Conservation (phyloP, 495 filamentous ascomycete genomes). For the Penicillium bovifimosum region DNA sequence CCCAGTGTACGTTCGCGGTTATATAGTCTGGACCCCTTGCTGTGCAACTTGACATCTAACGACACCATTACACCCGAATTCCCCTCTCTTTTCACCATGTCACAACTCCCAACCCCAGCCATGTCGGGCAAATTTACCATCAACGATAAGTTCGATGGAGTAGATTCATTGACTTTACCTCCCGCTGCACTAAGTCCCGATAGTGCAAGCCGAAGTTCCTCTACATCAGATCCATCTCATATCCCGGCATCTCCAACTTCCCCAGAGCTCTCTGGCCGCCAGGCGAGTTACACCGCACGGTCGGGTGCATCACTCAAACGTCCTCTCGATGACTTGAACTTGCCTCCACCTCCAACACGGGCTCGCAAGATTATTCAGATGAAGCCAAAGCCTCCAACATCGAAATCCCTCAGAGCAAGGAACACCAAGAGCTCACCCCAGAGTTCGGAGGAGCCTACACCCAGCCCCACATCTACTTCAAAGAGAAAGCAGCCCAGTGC, state of each 20-base stretch:
- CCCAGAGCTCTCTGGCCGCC: constrained; percentile 33
- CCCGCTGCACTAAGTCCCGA: constrained; percentile 65
- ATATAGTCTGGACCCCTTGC: constrained; percentile 5
- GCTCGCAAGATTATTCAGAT: constrained; percentile 98
- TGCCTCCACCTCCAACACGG: constrained; percentile 88
- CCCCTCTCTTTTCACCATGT: constrained; percentile 45
- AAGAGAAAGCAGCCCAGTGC: constrained; percentile 66
- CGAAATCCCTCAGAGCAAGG: constrained; percentile 25
- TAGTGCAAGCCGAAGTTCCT: constrained; percentile 38
- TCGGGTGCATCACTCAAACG: constrained; percentile 48
- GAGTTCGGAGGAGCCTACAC: constrained; percentile 7
- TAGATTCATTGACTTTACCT: constrained; percentile 72
- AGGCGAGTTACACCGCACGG: constrained; percentile 50
- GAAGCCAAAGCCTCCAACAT: constrained; percentile 53
- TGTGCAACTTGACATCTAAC: not conserved
- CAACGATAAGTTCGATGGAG: constrained; percentile 58
- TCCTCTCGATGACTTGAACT: constrained; percentile 55
- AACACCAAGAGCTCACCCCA: constrained; percentile 29
- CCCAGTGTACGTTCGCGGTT: constrained; percentile 3
- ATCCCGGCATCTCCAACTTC: constrained; percentile 53
- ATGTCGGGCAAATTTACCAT: constrained; percentile 78
- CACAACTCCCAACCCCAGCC: constrained; percentile 77
- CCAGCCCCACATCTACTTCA: constrained; percentile 29
- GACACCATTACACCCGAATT: not conserved
- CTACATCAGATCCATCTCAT: constrained; percentile 43